These are phyloP conservation scores for Trypanosomatidae sp. DNA, from an alignment of 208 protist species.

Conservation along the genomic window DNA sequence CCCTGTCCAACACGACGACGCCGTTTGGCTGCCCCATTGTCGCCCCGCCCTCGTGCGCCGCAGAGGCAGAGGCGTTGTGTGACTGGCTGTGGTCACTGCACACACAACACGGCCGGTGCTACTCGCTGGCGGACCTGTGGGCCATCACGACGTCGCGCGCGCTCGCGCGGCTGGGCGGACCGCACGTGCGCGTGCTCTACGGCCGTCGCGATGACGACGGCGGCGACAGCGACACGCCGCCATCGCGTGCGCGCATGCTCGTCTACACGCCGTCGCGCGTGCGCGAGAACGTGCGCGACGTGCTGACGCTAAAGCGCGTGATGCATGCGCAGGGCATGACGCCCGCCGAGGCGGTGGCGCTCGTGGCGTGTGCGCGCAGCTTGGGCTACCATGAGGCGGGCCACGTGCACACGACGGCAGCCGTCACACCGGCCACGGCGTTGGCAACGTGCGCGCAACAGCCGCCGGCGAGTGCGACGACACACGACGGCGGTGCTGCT, in stretches of 20 bases:
- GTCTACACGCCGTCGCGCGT: conserved; percentile 26
- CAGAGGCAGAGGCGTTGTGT: conserved; percentile 59
- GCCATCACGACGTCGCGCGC: conserved; percentile 58
- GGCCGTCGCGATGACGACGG: conserved; percentile 37
- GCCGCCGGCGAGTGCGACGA: conserved; percentile 23
- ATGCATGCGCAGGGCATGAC: conserved; percentile 52
- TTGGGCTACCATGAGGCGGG: conserved; percentile 64
- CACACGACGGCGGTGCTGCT: no score
- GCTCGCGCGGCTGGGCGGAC: conserved; percentile 57
- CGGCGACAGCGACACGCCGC: no score
- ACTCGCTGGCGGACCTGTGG: conserved; percentile 77
- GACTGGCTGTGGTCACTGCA: conserved; percentile 48
- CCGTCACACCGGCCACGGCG: conserved; percentile 49
- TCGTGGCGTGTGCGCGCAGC: conserved; percentile 47
- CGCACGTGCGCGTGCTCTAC: conserved; percentile 24
- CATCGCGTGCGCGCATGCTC: conserved; percentile 10
- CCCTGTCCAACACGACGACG: conserved; percentile 42
- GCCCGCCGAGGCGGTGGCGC: conserved; percentile 58
- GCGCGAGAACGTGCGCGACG: conserved; percentile 37
- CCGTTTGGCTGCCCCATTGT: conserved; percentile 80
- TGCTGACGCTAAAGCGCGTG: conserved; percentile 60
- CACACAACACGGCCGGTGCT: conserved; percentile 39
- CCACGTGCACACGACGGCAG: conserved; percentile 57
- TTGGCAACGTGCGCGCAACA: conserved; percentile 7
- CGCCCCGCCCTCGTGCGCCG: conserved; percentile 25